Conservation (phyloP, 768 basidiomycete genomes). For the Trametes meyenii region DNA sequence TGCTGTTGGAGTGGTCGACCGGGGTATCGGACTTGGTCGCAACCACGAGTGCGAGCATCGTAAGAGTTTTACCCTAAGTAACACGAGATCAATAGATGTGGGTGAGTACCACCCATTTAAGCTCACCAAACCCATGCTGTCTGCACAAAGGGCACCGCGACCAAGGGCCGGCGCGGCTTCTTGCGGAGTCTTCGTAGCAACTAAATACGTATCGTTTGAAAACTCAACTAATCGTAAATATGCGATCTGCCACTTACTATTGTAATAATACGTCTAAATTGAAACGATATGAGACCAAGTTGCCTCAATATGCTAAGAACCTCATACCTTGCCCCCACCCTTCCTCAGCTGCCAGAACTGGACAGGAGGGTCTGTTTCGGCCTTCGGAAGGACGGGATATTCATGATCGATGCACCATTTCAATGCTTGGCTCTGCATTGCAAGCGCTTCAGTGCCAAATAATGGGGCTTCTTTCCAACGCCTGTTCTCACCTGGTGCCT, state of each 20-base stretch:
- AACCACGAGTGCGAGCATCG: slow-evolving; percentile 80
- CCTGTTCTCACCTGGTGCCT: slow-evolving; percentile 74
- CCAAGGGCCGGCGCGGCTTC: slow-evolving; percentile 65
- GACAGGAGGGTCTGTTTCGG: slow-evolving; percentile 68
- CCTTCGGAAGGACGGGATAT: slow-evolving; percentile 72
- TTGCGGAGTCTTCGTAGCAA: slow-evolving; percentile 84
- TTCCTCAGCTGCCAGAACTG: slow-evolving; percentile 87
- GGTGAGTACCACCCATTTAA: not conserved
- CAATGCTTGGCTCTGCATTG: slow-evolving; percentile 70
- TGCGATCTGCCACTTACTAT: slow-evolving; percentile 29
- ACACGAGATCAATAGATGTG: not conserved
- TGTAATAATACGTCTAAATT: slow-evolving; percentile 41
- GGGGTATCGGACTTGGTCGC: slow-evolving; percentile 72
- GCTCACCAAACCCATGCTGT: slow-evolving; percentile 81
- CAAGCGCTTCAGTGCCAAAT: not conserved
- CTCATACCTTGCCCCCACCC: slow-evolving; percentile 53
- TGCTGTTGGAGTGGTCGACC: slow-evolving; percentile 59
- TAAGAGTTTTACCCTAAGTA: slow-evolving; percentile 92
- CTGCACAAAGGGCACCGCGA: slow-evolving; percentile 84
- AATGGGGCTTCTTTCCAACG: not conserved
- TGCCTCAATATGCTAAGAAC: not conserved
- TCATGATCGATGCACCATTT: slow-evolving; percentile 86
- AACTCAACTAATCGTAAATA: not conserved
- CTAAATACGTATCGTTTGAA: slow-evolving; percentile 37
- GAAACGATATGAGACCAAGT: not conserved